Conservation (phyloP, 2,329 filamentous ascomycete species). For the Phaeosphaeriaceae sp. region DNA sequence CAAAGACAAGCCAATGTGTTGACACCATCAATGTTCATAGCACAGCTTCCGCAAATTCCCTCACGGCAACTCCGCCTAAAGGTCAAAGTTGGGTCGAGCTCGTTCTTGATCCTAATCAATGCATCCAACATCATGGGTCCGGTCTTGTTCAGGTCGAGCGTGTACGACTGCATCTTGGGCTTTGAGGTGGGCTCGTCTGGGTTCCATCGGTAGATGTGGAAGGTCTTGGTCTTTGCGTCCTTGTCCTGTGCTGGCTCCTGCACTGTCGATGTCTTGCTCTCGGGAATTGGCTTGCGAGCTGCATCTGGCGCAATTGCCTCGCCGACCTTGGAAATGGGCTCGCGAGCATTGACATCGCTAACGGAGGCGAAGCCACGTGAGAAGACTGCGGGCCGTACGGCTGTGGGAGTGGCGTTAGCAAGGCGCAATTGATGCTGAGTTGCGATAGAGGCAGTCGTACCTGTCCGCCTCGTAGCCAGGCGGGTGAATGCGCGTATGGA, state of each 20-base stretch:
- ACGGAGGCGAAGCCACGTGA: conserved; percentile 49
- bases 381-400: conserved; percentile 46
- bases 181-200: conserved; percentile 91
- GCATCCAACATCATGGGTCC: conserved; percentile 98
- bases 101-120: conserved; percentile 98
- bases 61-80: conserved; percentile 96
- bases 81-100: conserved; percentile 93
- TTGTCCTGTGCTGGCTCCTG: conserved; percentile 66
- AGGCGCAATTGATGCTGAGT: conserved; percentile 24
- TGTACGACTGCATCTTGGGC: conserved; percentile 94
- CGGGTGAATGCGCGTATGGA: conserved; percentile 47
- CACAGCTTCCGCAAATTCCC: conserved; percentile 97
- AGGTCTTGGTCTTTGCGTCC: conserved; percentile 80
- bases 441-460: conserved; percentile 27
- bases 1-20: conserved; percentile 98
- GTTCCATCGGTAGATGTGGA: conserved; percentile 99
- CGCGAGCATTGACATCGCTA: conserved; percentile 38
- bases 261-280: conserved; percentile 65
- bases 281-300: conserved; percentile 44
- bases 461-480: conserved; percentile 46
- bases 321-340: conserved; percentile 41
- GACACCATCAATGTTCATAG: conserved; percentile 99
- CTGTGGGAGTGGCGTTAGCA: conserved; percentile 36
- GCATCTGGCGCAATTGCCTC: conserved; percentile 39
- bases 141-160: conserved; percentile 96